Base-by-base conservation (phyloP, 108 stramenopile species). In the Asterionellopsis glacialis region DNA sequence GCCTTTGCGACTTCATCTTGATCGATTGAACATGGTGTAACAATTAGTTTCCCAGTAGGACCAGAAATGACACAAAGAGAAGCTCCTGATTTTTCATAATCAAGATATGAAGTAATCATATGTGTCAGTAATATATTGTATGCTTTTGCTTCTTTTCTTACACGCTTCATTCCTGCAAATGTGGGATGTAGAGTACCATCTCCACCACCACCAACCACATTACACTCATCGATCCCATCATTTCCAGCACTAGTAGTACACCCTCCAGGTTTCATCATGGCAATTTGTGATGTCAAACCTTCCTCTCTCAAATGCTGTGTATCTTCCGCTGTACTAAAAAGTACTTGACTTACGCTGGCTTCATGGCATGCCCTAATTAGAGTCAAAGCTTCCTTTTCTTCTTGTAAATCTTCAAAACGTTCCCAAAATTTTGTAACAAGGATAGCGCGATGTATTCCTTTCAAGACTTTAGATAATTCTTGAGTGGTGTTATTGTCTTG, bases 341-440 rank as follows among this genome's bases (percentile, higher is more conserved):
- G 19, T 19, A 48, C 19, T 19, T 48, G 47, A 16, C 19, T 19
- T 5, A 48, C 47, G 9, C 9, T 1, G 5, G 47, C 47, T 19
- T 16, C 21, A 16, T 21, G 19, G 9, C 47, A 48, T 48, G 47
- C 47, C 4, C 47, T 48, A 9, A 48, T 21, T 7, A 48, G 16
- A 21, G 21, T 48, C 16, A 19, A 19, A 16, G 47, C 47, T 21
- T 48, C 19, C 47, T 4, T 19, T 48, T 48, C 47, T 48, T 48
- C 47, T 21, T 19, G 6, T 21, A 16, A 48, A 16, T 16, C 16
- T 5, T 48, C 47, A 21, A 48, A 48, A 9, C 5, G 21, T 48
- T 48, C 47, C 47, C 47, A 48, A 21, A 19, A 48, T 48, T 48
- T 48, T 16, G 47, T 48, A 9, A 48, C 47, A 21, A 48, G 47